Conservation (phyloP, 306 rosid genomes). For the Prunus padus region DNA sequence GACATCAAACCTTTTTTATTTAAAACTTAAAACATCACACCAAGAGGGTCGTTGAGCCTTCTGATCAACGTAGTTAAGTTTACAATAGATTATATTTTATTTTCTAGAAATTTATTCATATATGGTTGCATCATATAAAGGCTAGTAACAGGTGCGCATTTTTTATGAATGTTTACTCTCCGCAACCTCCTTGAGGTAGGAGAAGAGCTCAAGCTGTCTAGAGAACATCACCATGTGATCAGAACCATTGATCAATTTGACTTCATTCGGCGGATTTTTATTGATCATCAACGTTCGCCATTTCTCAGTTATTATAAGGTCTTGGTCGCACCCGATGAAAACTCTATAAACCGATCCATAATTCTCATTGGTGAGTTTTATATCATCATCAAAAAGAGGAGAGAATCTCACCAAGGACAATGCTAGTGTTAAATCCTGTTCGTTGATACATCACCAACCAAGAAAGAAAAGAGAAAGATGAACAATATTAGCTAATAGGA, state of each 20-base stretch:
- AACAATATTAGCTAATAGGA: background rate
- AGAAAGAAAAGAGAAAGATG: background rate
- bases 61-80: too few species aligned
- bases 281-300: slow-evolving; percentile 35
- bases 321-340: slow-evolving; percentile 38
- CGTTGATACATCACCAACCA: background rate
- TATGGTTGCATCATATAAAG: too few species aligned
- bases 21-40: too few species aligned
- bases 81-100: too few species aligned
- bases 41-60: too few species aligned
- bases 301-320: slow-evolving; percentile 9
- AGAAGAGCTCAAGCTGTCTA: slow-evolving; percentile 29
- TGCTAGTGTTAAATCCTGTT: slow-evolving; percentile 39
- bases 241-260: slow-evolving; percentile 33
- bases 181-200: slow-evolving; percentile 29
- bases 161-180: slow-evolving; percentile 11
- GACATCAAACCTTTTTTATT: too few species aligned
- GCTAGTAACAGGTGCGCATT: too few species aligned
- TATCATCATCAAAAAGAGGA: slow-evolving; percentile 2
- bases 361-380: slow-evolving; percentile 19
- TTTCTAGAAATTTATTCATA: background rate
- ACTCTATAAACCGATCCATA: slow-evolving; percentile 42
- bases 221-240: slow-evolving; percentile 63
- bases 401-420: slow-evolving; percentile 29
- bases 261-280: slow-evolving; percentile 30